Evolutionary conservation across 1,284 basidiomycete genomes (phyloP).

Genomic region (Ceratorhiza oryzae-sativae): DNA sequence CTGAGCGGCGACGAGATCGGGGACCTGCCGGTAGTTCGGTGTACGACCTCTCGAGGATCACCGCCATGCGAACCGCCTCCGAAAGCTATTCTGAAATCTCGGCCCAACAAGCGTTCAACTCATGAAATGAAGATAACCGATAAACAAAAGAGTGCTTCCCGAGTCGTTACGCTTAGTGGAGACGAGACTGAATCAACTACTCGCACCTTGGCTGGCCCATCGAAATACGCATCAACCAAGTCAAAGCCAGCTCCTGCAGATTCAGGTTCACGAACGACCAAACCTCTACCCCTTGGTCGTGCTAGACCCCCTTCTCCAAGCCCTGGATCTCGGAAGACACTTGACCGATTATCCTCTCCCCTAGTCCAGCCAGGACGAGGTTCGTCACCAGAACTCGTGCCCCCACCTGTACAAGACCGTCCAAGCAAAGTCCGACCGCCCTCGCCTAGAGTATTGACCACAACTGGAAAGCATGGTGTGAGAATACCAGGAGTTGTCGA

Average conservation of each 20-base stretch:
- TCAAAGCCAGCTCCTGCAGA: neutral
- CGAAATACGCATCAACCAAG: neutral
- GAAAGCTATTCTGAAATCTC: neutral
- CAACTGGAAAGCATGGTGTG: neutral
- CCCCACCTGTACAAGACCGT: neutral
- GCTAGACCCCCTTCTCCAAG: neutral
- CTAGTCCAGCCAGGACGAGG: neutral
- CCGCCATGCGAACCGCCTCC: neutral
- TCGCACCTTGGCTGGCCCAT: neutral
- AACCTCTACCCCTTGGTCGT: neutral
- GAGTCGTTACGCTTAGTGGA: neutral
- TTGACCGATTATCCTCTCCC: conserved; percentile 23
- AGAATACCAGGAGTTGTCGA: conserved; percentile 26
- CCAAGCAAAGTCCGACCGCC: neutral
- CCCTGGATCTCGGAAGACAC: neutral
- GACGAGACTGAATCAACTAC: neutral
- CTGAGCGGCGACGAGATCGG: conserved; percentile 34
- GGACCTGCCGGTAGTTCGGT: neutral
- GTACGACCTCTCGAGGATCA: neutral
- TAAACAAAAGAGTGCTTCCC: neutral
- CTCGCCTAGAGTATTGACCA: neutral
- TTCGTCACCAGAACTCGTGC: neutral
- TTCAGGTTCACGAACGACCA: neutral
- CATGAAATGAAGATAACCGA: neutral
- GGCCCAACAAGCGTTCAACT: neutral